Evolutionary conservation across 1,284 basidiomycete genomes (phyloP).

Genomic region (Cryptococcus sp.): DNA sequence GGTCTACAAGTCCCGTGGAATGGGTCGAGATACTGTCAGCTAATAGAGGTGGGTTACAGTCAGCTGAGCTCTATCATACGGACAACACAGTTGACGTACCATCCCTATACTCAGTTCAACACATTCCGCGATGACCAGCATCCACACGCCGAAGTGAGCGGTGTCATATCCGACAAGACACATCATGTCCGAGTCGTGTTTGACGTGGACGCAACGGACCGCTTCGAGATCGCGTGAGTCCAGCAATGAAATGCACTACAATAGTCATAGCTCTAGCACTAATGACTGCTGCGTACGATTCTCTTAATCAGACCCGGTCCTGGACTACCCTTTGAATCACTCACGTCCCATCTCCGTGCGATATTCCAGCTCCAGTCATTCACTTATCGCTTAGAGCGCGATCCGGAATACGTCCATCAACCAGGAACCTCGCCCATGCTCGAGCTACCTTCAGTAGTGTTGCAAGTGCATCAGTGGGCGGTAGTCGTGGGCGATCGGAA

Average conservation of each 20-base stretch:
- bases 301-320: constrained; percentile 10
- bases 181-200: constrained; percentile 27
- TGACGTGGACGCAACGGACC: constrained; percentile 22
- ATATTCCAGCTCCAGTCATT: constrained; percentile 28
- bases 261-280: neutral
- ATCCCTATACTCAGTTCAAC: constrained; percentile 19
- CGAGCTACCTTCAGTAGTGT: constrained; percentile 25
- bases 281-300: neutral
- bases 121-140: constrained; percentile 15
- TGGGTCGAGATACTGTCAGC: constrained; percentile 23
- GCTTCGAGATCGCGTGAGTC: constrained; percentile 27
- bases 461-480: constrained; percentile 32
- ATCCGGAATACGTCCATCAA: neutral
- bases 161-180: constrained; percentile 26
- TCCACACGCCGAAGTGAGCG: constrained; percentile 17
- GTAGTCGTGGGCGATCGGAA: constrained; percentile 23
- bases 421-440: neutral
- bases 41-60: constrained; percentile 25
- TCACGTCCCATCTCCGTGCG: constrained; percentile 31
- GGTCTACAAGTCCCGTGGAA: constrained; percentile 17
- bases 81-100: too few species aligned
- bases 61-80: neutral
- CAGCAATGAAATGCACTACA: neutral
- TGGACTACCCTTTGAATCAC: constrained; percentile 21
- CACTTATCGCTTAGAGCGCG: constrained; percentile 14